phyloP scores from a whole-genome alignment of 768 basidiomycete species.

The Psilocybe cubensis region DNA sequence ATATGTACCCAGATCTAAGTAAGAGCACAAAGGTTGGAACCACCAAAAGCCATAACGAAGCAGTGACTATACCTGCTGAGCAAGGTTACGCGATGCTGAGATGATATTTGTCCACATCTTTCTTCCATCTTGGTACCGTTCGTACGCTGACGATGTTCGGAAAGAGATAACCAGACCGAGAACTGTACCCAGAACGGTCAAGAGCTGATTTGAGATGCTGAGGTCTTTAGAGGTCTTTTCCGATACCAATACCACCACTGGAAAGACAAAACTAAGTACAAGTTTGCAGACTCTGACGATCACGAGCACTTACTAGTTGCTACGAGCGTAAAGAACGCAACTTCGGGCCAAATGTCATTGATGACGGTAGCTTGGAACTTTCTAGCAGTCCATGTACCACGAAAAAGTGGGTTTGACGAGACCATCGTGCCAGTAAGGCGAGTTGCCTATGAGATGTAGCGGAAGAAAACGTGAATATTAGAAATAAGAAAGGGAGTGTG shows the following conservation, averaged over 20 bases:
- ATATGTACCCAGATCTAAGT: slow-evolving; percentile 63
- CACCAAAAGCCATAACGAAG: background rate
- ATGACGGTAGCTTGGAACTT: slow-evolving; percentile 62
- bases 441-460: background rate
- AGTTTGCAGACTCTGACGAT: background rate
- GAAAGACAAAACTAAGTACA: background rate
- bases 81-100: slow-evolving; percentile 60
- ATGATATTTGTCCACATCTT: slow-evolving; percentile 72
- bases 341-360: slow-evolving; percentile 70
- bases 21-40: background rate
- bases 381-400: slow-evolving; percentile 49
- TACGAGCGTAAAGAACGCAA: slow-evolving; percentile 61
- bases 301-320: slow-evolving; percentile 48
- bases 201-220: slow-evolving; percentile 50
- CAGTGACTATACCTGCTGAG: slow-evolving; percentile 46
- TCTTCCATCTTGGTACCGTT: slow-evolving; percentile 72
- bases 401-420: slow-evolving; percentile 49
- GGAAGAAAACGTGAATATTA: background rate
- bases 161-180: slow-evolving; percentile 76
- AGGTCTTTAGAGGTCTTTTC: slow-evolving; percentile 50
- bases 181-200: slow-evolving; percentile 79
- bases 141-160: slow-evolving; percentile 73
- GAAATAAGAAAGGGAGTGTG: background rate
- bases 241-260: slow-evolving; percentile 65
- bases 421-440: slow-evolving; percentile 34